Conservation (phyloP, 2,329 filamentous ascomycete genomes). For the Geoglossum cookeanum region DNA sequence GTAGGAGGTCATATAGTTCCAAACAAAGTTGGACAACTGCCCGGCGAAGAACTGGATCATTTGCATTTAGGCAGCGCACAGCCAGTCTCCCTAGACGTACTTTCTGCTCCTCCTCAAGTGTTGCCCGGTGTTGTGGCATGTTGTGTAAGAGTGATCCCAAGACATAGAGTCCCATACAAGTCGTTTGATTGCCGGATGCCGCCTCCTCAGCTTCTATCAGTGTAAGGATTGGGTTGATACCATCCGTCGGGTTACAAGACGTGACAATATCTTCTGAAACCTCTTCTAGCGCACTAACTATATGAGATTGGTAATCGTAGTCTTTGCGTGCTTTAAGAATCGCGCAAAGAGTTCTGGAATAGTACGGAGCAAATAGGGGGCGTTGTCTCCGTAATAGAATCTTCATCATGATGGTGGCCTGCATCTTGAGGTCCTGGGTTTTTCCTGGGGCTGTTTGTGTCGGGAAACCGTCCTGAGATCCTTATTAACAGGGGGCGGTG, state of each 20-base stretch:
- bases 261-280: slow-evolving; percentile 52
- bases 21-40: slow-evolving; percentile 67
- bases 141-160: slow-evolving; percentile 18
- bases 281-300: slow-evolving; percentile 40
- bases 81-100: slow-evolving; percentile 21
- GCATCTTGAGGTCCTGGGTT: slow-evolving; percentile 51
- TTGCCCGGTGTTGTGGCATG: slow-evolving; percentile 12
- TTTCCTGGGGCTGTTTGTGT: slow-evolving; percentile 39
- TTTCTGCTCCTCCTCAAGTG: slow-evolving; percentile 18
- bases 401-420: slow-evolving; percentile 55
- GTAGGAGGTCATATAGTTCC: slow-evolving; percentile 43
- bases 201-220: slow-evolving; percentile 5
- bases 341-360: slow-evolving; percentile 46
- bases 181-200: slow-evolving; percentile 18
- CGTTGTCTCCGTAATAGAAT: slow-evolving; percentile 50
- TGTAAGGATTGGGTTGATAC: slow-evolving; percentile 17
- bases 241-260: slow-evolving; percentile 42
- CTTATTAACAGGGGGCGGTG: slow-evolving; percentile 1
- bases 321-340: slow-evolving; percentile 43
- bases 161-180: slow-evolving; percentile 21
- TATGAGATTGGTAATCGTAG: slow-evolving; percentile 51
- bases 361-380: slow-evolving; percentile 45
- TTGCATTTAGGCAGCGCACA: slow-evolving; percentile 19
- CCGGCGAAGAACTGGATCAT: slow-evolving; percentile 17
- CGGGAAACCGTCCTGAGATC: slow-evolving; percentile 16